These are phyloP conservation scores for Musa beccarii DNA, from an alignment of 176 grass and related monocot species.

Conservation along the genomic window DNA sequence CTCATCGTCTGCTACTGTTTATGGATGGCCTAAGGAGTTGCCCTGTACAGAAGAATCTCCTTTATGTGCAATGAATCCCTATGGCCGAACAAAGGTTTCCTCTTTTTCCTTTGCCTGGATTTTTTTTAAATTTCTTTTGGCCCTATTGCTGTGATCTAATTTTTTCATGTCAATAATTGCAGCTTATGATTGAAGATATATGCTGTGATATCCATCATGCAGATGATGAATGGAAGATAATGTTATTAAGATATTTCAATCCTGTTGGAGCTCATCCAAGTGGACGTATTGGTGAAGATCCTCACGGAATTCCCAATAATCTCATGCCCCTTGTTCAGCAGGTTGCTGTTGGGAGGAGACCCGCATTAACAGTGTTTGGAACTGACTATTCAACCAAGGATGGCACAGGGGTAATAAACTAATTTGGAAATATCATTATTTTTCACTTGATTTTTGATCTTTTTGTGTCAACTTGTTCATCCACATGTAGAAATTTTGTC, in stretches of 20 bases:
- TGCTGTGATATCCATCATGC: constrained; percentile 63
- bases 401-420: constrained; percentile 69
- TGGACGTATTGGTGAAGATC: constrained; percentile 90
- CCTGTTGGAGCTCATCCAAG: constrained; percentile 91
- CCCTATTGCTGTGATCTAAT: constrained; percentile 25
- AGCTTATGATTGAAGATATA: constrained; percentile 92
- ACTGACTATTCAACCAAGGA: constrained; percentile 86
- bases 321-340: constrained; percentile 98
- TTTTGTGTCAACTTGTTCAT: too few relatives aligned
- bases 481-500: neutral
- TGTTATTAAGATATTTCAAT: constrained; percentile 95
- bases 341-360: constrained; percentile 89
- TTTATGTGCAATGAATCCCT: constrained; percentile 78
- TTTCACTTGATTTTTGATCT: too few relatives aligned
- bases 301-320: constrained; percentile 85
- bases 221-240: constrained; percentile 85
- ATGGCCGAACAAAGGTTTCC: constrained; percentile 83
- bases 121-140: constrained; percentile 3
- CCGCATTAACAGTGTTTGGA: constrained; percentile 80
- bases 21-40: constrained; percentile 79
- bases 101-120: constrained; percentile 6
- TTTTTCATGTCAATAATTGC: constrained; percentile 28
- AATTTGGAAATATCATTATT: too few relatives aligned
- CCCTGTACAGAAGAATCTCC: constrained; percentile 91
- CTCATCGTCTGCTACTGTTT: constrained; percentile 93